phyloP scores from a whole-genome alignment of 805 yeast species.

The Metschnikowia sp. region DNA sequence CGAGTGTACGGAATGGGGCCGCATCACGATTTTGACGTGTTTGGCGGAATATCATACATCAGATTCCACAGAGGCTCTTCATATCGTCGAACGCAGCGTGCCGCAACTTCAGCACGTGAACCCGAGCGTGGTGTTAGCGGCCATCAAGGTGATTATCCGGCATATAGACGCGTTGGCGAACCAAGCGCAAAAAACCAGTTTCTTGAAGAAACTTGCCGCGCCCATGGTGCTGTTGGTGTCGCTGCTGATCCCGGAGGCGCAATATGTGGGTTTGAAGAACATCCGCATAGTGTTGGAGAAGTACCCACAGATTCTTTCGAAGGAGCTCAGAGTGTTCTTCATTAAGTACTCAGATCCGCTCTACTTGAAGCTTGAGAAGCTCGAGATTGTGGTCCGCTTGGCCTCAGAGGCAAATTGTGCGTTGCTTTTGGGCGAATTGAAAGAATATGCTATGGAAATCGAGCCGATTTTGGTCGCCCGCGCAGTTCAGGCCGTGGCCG shows the following conservation, averaged over 20 bases:
- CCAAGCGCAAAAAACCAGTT: slow-evolving; percentile 35
- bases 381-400: slow-evolving; percentile 69
- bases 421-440: slow-evolving; percentile 62
- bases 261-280: slow-evolving; percentile 88
- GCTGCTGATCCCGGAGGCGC: slow-evolving; percentile 85
- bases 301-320: slow-evolving; percentile 73
- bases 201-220: slow-evolving; percentile 71
- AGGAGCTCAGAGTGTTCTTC: slow-evolving; percentile 85
- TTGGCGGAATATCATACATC: slow-evolving; percentile 65
- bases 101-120: slow-evolving; percentile 97
- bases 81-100: slow-evolving; percentile 81
- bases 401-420: slow-evolving; percentile 59
- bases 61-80: slow-evolving; percentile 65
- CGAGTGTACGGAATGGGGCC: slow-evolving; percentile 99
- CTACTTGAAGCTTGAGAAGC: slow-evolving; percentile 71
- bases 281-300: slow-evolving; percentile 85
- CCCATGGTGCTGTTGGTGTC: slow-evolving; percentile 86
- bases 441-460: slow-evolving; percentile 81
- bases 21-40: slow-evolving; percentile 83
- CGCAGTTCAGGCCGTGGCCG: slow-evolving; percentile 65
- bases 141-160: slow-evolving; percentile 75
- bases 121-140: slow-evolving; percentile 86
- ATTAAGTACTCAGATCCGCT: slow-evolving; percentile 84
- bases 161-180: slow-evolving; percentile 51
- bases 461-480: slow-evolving; percentile 73